Base-by-base conservation (phyloP, 2,329 filamentous ascomycete species). In the Chalaropsis ovoidea region DNA sequence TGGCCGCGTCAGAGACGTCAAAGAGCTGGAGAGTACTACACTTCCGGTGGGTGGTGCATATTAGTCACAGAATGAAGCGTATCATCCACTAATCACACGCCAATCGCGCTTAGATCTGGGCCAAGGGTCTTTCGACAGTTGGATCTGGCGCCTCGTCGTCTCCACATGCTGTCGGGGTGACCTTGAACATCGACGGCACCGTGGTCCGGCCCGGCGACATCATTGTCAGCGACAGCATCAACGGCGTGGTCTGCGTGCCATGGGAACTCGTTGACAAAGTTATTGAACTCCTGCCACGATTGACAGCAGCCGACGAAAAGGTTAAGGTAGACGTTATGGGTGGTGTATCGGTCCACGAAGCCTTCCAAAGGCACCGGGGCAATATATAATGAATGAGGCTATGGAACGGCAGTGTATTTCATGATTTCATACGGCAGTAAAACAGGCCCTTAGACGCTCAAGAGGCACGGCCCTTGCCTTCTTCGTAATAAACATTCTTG, bases 191-290 rank as follows among this genome's bases (percentile, higher is more conserved):
- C 58, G 74, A 77, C 56, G 78, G 77, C 49, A 76, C 77, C 52
- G 67, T 73, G 43, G 72, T 81, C 61, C 72, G 69, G 19, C 78
- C 76, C 73, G 86, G 87, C 7, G 88, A 91, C 73, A 79, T 90
- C 45, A 78, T 89, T 58, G 85, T 89, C 74, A 82, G 83, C 65
- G 88, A 91, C 72, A 80, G 83, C 3, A 75, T 77, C n/a, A 87
- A 89, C 69, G 88, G 86, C 0, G 82, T 87, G 0, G 86, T 89
- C 13, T 79, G 83, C 35, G 86, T 91, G 66, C 88, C 88, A 0
- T 75, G 77, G 61, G 79, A 79, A 42, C 81, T 83, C 70, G 72
- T 90, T 10, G 77, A 79, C 11, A 79, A 81, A 61, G 82, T 89
- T 22, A 71, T 89, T 13, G 81, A 82, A 61, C 71, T 89, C 69